A percentile compares a stretch with the other conserved stretches of the same genome.
These are phyloP conservation scores for Pseudognaphalium luteoalbum DNA, from an alignment of 129 eudicot species.

Conservation along the genomic window DNA sequence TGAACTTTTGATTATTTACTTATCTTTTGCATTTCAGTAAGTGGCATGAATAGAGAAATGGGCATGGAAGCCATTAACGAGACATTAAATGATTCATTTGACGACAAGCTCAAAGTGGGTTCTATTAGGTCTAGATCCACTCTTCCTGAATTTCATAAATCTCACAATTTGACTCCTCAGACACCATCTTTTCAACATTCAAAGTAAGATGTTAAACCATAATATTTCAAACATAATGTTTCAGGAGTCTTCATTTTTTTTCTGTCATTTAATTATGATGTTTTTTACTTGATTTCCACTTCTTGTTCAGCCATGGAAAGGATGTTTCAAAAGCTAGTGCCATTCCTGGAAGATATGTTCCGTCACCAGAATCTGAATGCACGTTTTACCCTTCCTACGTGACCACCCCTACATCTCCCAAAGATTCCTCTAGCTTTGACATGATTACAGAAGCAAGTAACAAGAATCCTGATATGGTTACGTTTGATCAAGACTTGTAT, in stretches of 20 bases:
- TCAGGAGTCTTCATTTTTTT: background rate
- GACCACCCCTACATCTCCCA: conserved; percentile 37
- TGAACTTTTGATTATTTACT: background rate
- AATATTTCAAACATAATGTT: no score
- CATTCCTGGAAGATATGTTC: conserved; percentile 34
- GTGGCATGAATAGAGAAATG: conserved; percentile 26
- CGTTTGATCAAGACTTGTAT: conserved; percentile 36
- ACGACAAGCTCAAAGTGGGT: conserved; percentile 34
- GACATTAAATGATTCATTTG: conserved; percentile 25
- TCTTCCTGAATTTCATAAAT: conserved; percentile 35
- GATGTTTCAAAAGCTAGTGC: conserved; percentile 41
- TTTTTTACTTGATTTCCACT: conserved; percentile 19
- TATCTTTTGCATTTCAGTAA: conserved; percentile 26
- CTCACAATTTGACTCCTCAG: conserved; percentile 53
- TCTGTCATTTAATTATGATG: background rate
- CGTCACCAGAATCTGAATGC: conserved; percentile 53
- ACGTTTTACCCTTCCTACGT: conserved; percentile 26
- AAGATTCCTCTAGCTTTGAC: conserved; percentile 26
- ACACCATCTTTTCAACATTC: conserved; percentile 63
- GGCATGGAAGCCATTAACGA: conserved; percentile 35
- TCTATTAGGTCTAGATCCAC: conserved; percentile 27
- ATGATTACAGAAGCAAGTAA: conserved; percentile 28
- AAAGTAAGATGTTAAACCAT: conserved; percentile 47
- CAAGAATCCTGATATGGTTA: conserved; percentile 25
- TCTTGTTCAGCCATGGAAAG: conserved; percentile 44